These are phyloP conservation scores for Macrocybe sp. DNA, from an alignment of 1,284 basidiomycete genomes.

Conservation along the genomic window DNA sequence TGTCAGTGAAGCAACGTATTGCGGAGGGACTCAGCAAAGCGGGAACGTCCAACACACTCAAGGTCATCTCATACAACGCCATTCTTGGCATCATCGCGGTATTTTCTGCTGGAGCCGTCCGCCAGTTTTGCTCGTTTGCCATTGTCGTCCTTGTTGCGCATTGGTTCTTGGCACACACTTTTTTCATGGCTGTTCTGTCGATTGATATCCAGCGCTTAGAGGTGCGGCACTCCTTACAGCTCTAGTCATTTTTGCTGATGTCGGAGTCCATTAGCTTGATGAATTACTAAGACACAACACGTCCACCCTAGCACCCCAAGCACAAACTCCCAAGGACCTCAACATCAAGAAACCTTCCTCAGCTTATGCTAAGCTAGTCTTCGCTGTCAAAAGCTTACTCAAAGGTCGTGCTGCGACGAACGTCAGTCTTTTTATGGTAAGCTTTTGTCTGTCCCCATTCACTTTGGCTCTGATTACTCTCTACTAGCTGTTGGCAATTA, in stretches of 20 bases:
- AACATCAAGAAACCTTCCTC: slow-evolving; percentile 30
- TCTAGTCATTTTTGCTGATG: neutral
- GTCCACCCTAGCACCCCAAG: slow-evolving; percentile 30
- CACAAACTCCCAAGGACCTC: slow-evolving; percentile 16
- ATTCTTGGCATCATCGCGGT: slow-evolving; percentile 79
- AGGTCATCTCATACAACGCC: slow-evolving; percentile 83
- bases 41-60: slow-evolving; percentile 88
- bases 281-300: slow-evolving; percentile 72
- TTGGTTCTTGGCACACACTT: slow-evolving; percentile 92
- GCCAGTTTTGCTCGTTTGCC: slow-evolving; percentile 92
- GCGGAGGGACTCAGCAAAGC: slow-evolving; percentile 85
- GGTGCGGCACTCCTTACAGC: slow-evolving; percentile 32
- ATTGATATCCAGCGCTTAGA: slow-evolving; percentile 91
- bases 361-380: slow-evolving; percentile 39
- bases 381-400: slow-evolving; percentile 45
- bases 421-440: slow-evolving; percentile 74
- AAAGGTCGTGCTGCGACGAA: slow-evolving; percentile 76
- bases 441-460: slow-evolving; percentile 17
- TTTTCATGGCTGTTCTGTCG: slow-evolving; percentile 86
- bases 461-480: slow-evolving; percentile 8
- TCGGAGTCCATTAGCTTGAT: slow-evolving; percentile 48
- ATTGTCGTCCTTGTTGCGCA: slow-evolving; percentile 93
- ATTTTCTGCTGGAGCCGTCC: slow-evolving; percentile 77
- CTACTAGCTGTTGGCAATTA: slow-evolving; percentile 65
- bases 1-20: slow-evolving; percentile 90